A percentile compares a stretch with the other conserved stretches of the same genome.
Evolutionary conservation across 2,329 filamentous ascomycete genomes (phyloP).

Genomic region (Cordyceps pruinosa): DNA sequence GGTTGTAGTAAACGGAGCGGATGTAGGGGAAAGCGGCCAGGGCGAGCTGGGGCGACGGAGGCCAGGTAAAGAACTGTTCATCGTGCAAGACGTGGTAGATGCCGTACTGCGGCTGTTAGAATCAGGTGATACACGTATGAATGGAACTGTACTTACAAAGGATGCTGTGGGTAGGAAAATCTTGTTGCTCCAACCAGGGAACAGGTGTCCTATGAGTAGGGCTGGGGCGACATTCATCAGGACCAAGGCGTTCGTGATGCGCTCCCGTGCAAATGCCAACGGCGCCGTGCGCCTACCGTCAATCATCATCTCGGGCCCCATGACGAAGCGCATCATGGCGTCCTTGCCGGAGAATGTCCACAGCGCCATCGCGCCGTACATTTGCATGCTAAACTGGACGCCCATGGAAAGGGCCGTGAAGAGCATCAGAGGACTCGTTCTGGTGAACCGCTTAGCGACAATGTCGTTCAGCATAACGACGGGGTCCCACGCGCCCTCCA

Average conservation of each 20-base stretch:
- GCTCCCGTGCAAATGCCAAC: slow-evolving; percentile 22
- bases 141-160: slow-evolving; percentile 27
- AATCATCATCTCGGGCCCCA: slow-evolving; percentile 26
- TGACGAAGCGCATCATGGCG: slow-evolving; percentile 35
- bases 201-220: slow-evolving; percentile 36
- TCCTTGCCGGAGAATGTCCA: slow-evolving; percentile 46
- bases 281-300: slow-evolving; percentile 20
- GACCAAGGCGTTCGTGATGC: slow-evolving; percentile 27
- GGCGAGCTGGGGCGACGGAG: slow-evolving; percentile 46
- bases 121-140: neutral
- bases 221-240: slow-evolving; percentile 41
- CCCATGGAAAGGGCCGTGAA: slow-evolving; percentile 49
- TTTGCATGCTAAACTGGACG: slow-evolving; percentile 43
- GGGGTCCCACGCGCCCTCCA: slow-evolving; percentile 67
- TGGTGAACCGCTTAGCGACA: slow-evolving; percentile 48
- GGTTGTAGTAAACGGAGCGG: slow-evolving; percentile 36
- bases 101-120: slow-evolving; percentile 35
- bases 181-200: slow-evolving; percentile 36
- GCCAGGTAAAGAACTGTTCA: slow-evolving; percentile 43
- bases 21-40: slow-evolving; percentile 43
- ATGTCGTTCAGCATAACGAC: slow-evolving; percentile 60
- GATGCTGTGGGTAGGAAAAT: slow-evolving; percentile 36
- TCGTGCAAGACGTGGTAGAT: slow-evolving; percentile 39
- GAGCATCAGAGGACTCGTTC: slow-evolving; percentile 56
- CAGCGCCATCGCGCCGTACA: slow-evolving; percentile 46